Evolutionary conservation across 2,329 filamentous ascomycete genomes (phyloP), one percentile per base, ranked within the genome.

Genomic region (Fusarium kyushuense): DNA sequence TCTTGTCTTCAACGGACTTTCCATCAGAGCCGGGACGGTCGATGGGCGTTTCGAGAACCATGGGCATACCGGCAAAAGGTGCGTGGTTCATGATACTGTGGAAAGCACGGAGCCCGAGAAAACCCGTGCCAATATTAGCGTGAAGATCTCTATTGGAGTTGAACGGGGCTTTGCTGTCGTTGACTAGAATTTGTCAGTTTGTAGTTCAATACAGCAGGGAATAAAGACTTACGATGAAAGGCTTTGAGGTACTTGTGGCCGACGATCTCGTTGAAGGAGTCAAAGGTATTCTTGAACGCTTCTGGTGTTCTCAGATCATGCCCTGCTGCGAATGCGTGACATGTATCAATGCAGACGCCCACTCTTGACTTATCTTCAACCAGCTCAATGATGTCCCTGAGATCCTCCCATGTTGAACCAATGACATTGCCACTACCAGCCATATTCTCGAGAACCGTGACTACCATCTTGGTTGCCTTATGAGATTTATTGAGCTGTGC

Each of bases 31-130:
- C 89, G 45, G 88, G 87, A 36, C 85, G 85, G 65, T 96, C 93
- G 66, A 96, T 95, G 8, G 96, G 96, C n/a, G 96, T 99, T 82
- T 99, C 96, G 10, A 99, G 86, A 3, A 99, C 90, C 88, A 99
- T 93, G 6, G 96, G 96, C 73, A 97, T 80, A 27, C 88, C 88
- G 70, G 91, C 87, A 62, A 98, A 91, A 2, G 88, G 83, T 27
- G 85, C 83, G 74, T 93, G 89, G 78, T 98, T 98, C 84, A 98
- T 90, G 62, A 99, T 82, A 75, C 90, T 93, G 80, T 97, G 93
- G 79, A 99, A 99, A 4, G 94, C 92, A 23, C 92, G 87, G 17
- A 99, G 85, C 1, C 96, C 96, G 0, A 99, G 85, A 76, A 96
- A 99, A 2, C 96, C 96, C 0, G 94, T 96, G 27, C 96, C 96